Base-by-base conservation (phyloP, 768 basidiomycete genomes). In the Mycena galopus region DNA sequence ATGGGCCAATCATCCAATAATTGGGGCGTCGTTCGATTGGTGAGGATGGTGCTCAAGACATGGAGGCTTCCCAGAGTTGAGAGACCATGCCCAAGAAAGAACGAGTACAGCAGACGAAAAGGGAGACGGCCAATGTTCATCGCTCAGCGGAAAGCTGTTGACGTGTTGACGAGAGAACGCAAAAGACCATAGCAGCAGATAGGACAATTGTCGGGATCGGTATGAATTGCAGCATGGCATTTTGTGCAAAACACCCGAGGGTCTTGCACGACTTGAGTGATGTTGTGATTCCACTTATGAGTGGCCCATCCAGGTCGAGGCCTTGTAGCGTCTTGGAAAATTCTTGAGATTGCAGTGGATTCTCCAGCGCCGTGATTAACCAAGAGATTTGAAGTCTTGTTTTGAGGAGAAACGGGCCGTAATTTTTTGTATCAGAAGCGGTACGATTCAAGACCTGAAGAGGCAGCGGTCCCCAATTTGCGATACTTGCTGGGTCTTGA, bases 321-420 rank as follows among this genome's bases (percentile, higher is more conserved):
- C n/a, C n/a, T n/a, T n/a, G n/a, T n/a, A n/a, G n/a, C n/a, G n/a
- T n/a, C n/a, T n/a, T n/a, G n/a, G n/a, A n/a, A n/a, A n/a, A n/a
- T n/a, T n/a, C 53, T 55, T 55, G 53, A 14, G 53, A 55, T 55
- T 55, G 53, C 53, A 55, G 53, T 30, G 53, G 53, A 55, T 55
- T 55, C 53, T 55, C 53, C 53, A 55, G 53, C 12, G 53, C 25
- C 27, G 53, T 55, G 7, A 55, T 55, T 55, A 55, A 55, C 27
- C 53, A 55, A 55, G 53, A 25, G 53, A 55, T 27, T 55, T 55
- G 53, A 55, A 30, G 53, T 30, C 53, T 55, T 55, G 27, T 50
- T 50, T 50, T 50, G 47, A 50, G 47, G 23, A 23, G 47, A 50
- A 23, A 50, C 47, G 5, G 21, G 47, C 23, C 47, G 47, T 50